Base-by-base conservation (phyloP, 192 early-diverging fungal species). In the Linderina pennispora region DNA sequence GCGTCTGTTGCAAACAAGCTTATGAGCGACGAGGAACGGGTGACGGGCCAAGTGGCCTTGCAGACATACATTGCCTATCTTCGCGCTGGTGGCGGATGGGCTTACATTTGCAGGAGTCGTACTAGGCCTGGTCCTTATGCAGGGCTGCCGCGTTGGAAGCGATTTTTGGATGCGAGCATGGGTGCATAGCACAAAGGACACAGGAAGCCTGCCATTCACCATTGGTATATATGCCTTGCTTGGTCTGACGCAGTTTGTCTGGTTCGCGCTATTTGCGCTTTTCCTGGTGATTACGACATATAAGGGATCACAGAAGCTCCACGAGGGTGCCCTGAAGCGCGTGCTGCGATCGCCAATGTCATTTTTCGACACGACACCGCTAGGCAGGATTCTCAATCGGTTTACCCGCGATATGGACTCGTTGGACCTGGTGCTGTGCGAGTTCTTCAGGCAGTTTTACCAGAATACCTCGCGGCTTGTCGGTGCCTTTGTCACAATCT, bases 11-110 rank as follows among this genome's bases (percentile, higher is more conserved):
- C 10, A 20, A 36, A 40, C 1, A 67, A 69, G 20, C 65, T 91
- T 10, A 95, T 92, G 85, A 70, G 79, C 37, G 77, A 79, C 19
- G 92, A 96, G 53, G 91, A 96, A 55, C 81, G 86, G 9, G 62
- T 68, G 3, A 84, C 80, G 1, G 92, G 92, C 24, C 60, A 21
- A 65, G 76, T 41, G 83, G 89, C 43, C 40, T 67, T 51, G 52
- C 45, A 11, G 23, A 51, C 45, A 75, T 92, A 37, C 84, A 79
- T 72, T 52, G 69, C 50, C 34, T 75, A 41, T 86, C 89, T 71
- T 13, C 43, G 21, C 4, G 55, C 68, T 6, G 43, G 60, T 3
- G 68, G 68, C 18, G 68, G 68, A 0, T 43, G 11, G 33, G n/a
- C 8, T 34, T 7, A 10, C 60, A 3, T 36, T 71, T 24, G 18